Conservation (phyloP, 306 rosid genomes). For the Glycine tomentella region DNA sequence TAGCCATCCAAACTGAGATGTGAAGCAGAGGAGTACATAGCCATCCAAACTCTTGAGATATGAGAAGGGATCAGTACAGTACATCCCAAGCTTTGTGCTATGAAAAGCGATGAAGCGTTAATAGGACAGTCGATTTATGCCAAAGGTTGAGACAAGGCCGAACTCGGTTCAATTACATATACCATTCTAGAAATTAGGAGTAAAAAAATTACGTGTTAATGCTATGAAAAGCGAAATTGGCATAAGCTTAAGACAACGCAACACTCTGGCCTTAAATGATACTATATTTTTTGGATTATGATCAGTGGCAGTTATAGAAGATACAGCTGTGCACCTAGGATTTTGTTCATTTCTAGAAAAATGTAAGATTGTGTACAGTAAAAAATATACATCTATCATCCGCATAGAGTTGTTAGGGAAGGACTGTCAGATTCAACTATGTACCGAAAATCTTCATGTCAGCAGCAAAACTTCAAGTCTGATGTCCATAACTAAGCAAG, state of each 20-base stretch:
- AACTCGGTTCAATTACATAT: background rate
- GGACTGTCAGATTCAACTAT: conserved; percentile 40
- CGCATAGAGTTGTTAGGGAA: conserved; percentile 27
- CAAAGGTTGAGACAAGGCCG: no score
- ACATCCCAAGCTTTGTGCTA: no score
- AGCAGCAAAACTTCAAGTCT: conserved; percentile 46
- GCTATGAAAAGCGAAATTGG: conserved; percentile 3
- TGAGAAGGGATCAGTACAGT: no score
- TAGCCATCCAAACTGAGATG: no score
- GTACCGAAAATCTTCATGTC: conserved; percentile 49
- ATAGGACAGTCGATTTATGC: no score
- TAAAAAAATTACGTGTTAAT: background rate
- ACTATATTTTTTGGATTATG: conserved; percentile 43
- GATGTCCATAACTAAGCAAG: background rate
- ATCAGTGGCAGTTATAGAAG: conserved; percentile 1
- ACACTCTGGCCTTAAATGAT: conserved; percentile 47
- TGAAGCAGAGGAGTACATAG: no score
- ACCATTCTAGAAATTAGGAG: background rate
- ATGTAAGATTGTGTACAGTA: conserved; percentile 49
- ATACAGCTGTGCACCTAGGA: conserved; percentile 28
- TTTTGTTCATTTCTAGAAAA: conserved; percentile 41
- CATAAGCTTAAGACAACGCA: conserved; percentile 52
- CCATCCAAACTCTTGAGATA: no score
- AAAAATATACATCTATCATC: conserved; percentile 43
- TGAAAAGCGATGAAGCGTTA: no score